Percentiles rank a stretch among this genome's conserved stretches.
phyloP scores from a whole-genome alignment of 2,329 filamentous ascomycete species.

The Microthyrium microscopicum region DNA sequence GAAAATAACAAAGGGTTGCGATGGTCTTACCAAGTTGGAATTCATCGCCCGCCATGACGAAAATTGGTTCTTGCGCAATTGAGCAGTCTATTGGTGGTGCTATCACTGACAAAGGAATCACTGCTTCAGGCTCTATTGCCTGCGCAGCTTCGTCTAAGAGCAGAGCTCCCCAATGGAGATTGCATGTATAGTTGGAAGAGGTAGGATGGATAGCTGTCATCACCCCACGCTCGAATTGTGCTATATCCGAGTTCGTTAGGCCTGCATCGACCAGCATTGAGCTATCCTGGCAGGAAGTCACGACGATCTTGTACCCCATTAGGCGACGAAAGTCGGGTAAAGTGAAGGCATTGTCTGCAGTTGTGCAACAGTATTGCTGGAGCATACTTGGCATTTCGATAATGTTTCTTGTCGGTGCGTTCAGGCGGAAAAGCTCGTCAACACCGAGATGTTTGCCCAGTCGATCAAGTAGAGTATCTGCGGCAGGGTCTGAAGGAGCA shows the following conservation, averaged over 20 bases:
- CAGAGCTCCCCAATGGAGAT: slow-evolving; percentile 27
- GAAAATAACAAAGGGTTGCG: too few species aligned
- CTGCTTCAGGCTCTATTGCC: slow-evolving; percentile 25
- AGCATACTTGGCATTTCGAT: slow-evolving; percentile 26
- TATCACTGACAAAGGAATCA: slow-evolving; percentile 25
- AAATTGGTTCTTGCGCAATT: slow-evolving; percentile 16
- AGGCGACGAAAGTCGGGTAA: slow-evolving; percentile 23
- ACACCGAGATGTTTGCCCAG: slow-evolving; percentile 20
- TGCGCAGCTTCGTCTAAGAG: slow-evolving; percentile 31
- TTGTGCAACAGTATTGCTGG: slow-evolving; percentile 22
- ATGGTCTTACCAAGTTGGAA: slow-evolving; percentile 27
- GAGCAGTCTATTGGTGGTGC: slow-evolving; percentile 18
- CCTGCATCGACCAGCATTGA: slow-evolving; percentile 25
- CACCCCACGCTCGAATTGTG: slow-evolving; percentile 19
- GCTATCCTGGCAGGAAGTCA: slow-evolving; percentile 26
- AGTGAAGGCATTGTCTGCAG: slow-evolving; percentile 24
- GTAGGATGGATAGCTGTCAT: slow-evolving; percentile 17
- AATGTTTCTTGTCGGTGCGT: slow-evolving; percentile 23
- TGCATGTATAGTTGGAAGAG: slow-evolving; percentile 8
- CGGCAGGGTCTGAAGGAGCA: slow-evolving; percentile 29
- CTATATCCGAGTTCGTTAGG: slow-evolving; percentile 26
- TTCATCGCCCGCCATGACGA: slow-evolving; percentile 31
- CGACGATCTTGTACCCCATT: slow-evolving; percentile 25
- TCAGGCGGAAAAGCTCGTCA: slow-evolving; percentile 25
- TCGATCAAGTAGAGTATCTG: slow-evolving; percentile 26